A percentile compares a stretch with the other conserved stretches of the same genome.
Conservation (phyloP, 306 rosid genomes). For the Sesbania bispinosa region DNA sequence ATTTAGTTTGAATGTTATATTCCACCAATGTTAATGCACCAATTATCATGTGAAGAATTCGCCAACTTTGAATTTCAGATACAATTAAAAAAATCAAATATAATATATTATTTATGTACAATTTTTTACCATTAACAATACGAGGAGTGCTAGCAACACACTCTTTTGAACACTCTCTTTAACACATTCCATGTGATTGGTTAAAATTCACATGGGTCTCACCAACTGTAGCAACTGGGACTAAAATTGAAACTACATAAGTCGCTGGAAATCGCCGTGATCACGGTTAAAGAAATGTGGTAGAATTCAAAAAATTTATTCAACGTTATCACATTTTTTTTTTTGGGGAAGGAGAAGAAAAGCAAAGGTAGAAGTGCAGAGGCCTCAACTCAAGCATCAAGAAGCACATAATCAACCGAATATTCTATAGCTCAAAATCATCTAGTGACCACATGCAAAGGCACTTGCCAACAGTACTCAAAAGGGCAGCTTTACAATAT, state of each 20-base stretch:
- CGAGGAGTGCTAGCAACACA: too few relatives aligned
- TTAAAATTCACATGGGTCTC: too few relatives aligned
- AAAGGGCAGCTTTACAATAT: constrained; percentile 22
- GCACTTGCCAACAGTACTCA: constrained; percentile 20
- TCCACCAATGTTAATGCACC: neutral
- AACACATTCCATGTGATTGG: too few relatives aligned
- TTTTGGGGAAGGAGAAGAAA: constrained; percentile 14
- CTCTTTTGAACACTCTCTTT: too few relatives aligned
- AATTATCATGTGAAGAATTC: neutral
- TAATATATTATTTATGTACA: too few relatives aligned
- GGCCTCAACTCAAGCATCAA: too few relatives aligned
- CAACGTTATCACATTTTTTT: neutral
- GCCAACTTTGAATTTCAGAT: neutral
- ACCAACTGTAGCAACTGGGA: too few relatives aligned
- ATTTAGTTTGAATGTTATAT: neutral
- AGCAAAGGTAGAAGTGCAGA: neutral
- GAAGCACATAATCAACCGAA: constrained; percentile 15
- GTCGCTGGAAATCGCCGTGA: neutral
- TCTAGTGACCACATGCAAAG: constrained; percentile 23
- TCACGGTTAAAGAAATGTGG: neutral
- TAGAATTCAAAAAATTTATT: neutral
- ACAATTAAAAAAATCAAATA: too few relatives aligned
- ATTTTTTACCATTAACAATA: too few relatives aligned
- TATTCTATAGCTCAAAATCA: constrained; percentile 9
- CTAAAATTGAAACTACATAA: too few relatives aligned